phyloP scores from a whole-genome alignment of 164 flowering plant genomes.

The Nelumbo lutea region DNA sequence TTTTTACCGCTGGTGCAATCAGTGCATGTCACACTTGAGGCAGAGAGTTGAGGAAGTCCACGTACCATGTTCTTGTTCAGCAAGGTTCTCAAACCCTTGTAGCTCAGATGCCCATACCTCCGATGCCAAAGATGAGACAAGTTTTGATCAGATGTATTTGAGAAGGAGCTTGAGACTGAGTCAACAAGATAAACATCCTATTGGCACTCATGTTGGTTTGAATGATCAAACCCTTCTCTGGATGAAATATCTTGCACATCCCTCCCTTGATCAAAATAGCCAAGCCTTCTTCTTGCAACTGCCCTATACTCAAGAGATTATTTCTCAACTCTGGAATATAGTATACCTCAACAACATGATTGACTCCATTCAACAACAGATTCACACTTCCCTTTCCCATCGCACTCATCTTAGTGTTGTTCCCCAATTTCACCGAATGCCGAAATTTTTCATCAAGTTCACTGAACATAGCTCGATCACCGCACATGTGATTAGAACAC shows the following conservation, averaged over 20 bases:
- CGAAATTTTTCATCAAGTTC: constrained; percentile 4
- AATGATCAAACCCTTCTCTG: constrained; percentile 5
- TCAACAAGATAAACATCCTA: constrained; percentile 14
- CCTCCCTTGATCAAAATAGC: constrained; percentile 15
- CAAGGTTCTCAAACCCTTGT: constrained; percentile 11
- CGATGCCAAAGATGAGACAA: neutral
- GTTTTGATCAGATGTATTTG: neutral
- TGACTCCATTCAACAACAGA: constrained; percentile 1
- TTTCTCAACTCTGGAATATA: constrained; percentile 19
- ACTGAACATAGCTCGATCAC: constrained; percentile 1
- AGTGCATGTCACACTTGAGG: neutral
- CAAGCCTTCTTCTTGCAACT: constrained; percentile 20
- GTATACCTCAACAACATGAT: constrained; percentile 15
- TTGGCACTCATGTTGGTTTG: constrained; percentile 10
- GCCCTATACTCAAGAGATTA: constrained; percentile 23
- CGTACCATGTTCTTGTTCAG: constrained; percentile 12
- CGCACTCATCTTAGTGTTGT: neutral
- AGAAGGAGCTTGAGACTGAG: neutral
- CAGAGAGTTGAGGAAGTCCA: constrained; percentile 4
- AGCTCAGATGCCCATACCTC: constrained; percentile 14
- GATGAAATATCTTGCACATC: constrained; percentile 12
- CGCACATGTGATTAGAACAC: constrained; percentile 9
- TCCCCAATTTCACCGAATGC: constrained; percentile 3
- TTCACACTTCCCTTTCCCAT: constrained; percentile 9
- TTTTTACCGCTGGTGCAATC: constrained; percentile 15